Conservation (phyloP, 345 rosid genomes). For the Gossypioides kirkii region DNA sequence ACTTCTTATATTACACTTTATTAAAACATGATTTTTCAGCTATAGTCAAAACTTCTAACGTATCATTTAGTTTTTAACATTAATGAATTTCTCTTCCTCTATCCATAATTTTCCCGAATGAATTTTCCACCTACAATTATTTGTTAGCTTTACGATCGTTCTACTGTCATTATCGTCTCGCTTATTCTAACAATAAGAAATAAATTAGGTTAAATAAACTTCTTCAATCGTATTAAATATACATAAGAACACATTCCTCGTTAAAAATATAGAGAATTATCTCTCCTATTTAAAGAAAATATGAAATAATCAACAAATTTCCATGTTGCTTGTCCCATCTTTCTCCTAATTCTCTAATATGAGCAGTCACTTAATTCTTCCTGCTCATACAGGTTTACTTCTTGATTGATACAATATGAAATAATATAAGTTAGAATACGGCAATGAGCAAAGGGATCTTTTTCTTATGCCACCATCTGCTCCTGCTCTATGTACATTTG, state of each 20-base stretch:
- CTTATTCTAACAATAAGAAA: too few species aligned
- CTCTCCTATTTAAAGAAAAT: conserved; percentile 16
- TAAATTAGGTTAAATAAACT: too few species aligned
- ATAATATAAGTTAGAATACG: conserved; percentile 13
- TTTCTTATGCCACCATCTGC: conserved; percentile 81
- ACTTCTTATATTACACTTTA: too few species aligned
- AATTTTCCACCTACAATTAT: too few species aligned
- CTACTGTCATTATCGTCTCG: too few species aligned
- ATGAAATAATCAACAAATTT: conserved; percentile 23
- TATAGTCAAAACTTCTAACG: too few species aligned
- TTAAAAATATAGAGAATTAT: not conserved
- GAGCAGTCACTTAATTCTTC: conserved; percentile 16
- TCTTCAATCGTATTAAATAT: too few species aligned
- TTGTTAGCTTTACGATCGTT: too few species aligned
- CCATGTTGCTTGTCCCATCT: not conserved
- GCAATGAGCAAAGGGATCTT: conserved; percentile 12
- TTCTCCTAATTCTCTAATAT: not conserved
- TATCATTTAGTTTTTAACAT: too few species aligned
- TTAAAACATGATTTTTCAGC: too few species aligned
- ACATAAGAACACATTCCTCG: not conserved
- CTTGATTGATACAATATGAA: conserved; percentile 16
- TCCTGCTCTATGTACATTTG: conserved; percentile 84
- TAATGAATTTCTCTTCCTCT: too few species aligned
- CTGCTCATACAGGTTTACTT: not conserved
- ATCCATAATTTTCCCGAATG: too few species aligned